These are phyloP conservation scores for Truncatella angustata DNA, from an alignment of 2,329 filamentous ascomycete genomes.

Conservation along the genomic window DNA sequence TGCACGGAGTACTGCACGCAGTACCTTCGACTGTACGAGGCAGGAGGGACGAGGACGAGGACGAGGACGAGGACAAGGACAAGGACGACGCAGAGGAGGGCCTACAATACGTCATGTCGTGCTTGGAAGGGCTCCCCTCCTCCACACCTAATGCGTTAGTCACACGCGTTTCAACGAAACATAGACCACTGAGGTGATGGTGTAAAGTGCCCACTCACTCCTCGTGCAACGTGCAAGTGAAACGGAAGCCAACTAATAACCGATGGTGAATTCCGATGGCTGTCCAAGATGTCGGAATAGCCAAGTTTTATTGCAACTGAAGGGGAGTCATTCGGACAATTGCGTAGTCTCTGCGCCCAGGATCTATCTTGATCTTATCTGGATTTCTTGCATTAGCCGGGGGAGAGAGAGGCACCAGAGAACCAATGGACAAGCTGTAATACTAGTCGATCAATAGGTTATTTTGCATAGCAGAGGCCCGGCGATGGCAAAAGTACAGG, in stretches of 20 bases:
- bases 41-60: too few species aligned
- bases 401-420: not conserved
- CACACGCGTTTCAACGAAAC: not conserved
- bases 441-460: not conserved
- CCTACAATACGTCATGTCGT: constrained; percentile 9
- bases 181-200: not conserved
- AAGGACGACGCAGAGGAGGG: too few species aligned
- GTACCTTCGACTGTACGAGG: too few species aligned
- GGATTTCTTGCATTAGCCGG: not conserved
- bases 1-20: too few species aligned
- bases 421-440: not conserved
- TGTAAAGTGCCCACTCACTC: not conserved
- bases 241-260: too few species aligned
- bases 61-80: too few species aligned
- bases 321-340: constrained; percentile 5
- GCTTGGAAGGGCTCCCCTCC: not conserved
- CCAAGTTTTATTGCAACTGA: constrained; percentile 1
- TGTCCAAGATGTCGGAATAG: not conserved
- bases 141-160: not conserved
- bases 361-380: not conserved
- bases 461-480: too few species aligned
- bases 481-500: too few species aligned
- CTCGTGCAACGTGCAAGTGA: not conserved
- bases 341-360: not conserved
- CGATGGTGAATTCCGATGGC: constrained; percentile 2